Conservation (phyloP, 768 basidiomycete species). For the Tephrocybe sp. region DNA sequence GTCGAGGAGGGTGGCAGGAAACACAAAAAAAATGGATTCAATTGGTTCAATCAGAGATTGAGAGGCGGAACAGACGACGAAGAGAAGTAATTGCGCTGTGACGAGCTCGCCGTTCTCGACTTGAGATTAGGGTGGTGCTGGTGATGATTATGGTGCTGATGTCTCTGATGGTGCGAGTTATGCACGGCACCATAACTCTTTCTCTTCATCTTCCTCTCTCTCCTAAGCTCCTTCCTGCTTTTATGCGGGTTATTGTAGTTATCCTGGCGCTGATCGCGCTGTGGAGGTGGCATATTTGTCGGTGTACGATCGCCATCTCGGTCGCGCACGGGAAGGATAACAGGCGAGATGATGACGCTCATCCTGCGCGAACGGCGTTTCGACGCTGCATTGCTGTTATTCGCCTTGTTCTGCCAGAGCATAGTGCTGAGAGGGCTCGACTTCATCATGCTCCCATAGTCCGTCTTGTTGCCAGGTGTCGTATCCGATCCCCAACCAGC, state of each 20-base stretch:
- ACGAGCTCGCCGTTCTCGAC: conserved; percentile 19
- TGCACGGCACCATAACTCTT: conserved; percentile 47
- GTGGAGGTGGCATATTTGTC: conserved; percentile 34
- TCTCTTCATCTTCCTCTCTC: conserved; percentile 68
- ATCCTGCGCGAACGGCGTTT: conserved; percentile 27
- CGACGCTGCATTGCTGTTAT: conserved; percentile 1
- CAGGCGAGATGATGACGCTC: conserved; percentile 46
- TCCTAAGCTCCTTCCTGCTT: conserved; percentile 59
- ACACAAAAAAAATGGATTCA: too few species aligned
- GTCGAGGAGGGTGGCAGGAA: too few species aligned
- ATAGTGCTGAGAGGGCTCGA: conserved; percentile 55
- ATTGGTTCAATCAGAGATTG: conserved; percentile 14
- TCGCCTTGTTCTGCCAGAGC: conserved; percentile 45
- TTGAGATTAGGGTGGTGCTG: conserved; percentile 30
- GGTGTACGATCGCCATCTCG: conserved; percentile 55
- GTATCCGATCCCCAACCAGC: conserved; percentile 37
- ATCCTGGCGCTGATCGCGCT: conserved; percentile 36
- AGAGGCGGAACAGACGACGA: conserved; percentile 20
- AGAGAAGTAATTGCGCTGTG: conserved; percentile 20
- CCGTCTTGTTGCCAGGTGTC: conserved; percentile 30
- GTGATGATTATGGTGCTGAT: conserved; percentile 38
- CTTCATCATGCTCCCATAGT: conserved; percentile 50
- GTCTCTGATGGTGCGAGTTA: conserved; percentile 43
- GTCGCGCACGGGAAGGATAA: conserved; percentile 44
- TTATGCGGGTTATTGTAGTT: conserved; percentile 43